A percentile compares a stretch with the other conserved stretches of the same genome.
Evolutionary conservation across 2,329 filamentous ascomycete species (phyloP).

Genomic region (Dothistroma pini): DNA sequence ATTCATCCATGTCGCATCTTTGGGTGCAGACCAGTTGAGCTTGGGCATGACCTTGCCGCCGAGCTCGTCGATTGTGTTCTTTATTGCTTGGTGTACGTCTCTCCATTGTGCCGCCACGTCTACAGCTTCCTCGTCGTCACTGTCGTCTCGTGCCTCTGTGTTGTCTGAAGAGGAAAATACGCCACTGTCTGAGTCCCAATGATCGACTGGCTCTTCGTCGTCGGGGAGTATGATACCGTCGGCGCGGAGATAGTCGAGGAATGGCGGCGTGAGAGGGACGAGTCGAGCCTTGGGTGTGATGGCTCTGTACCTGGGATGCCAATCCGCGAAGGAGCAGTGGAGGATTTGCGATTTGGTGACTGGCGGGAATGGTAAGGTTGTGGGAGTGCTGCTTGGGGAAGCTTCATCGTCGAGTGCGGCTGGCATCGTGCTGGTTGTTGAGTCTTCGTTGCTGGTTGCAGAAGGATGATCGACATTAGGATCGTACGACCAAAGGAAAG

Average conservation of each 20-base stretch:
- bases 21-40: slow-evolving; percentile 95
- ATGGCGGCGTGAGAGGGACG: slow-evolving; percentile 69
- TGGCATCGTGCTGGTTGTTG: slow-evolving; percentile 14
- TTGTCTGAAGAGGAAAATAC: slow-evolving; percentile 45
- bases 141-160: slow-evolving; percentile 1
- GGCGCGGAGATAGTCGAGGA: slow-evolving; percentile 81
- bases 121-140: slow-evolving; percentile 33
- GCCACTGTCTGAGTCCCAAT: slow-evolving; percentile 52
- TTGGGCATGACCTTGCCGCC: slow-evolving; percentile 88
- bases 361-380: slow-evolving; percentile 68
- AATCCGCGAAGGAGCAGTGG: slow-evolving; percentile 89
- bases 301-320: slow-evolving; percentile 80
- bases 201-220: slow-evolving; percentile 36
- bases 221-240: slow-evolving; percentile 89
- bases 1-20: slow-evolving; percentile 91
- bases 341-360: slow-evolving; percentile 83
- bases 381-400: neutral
- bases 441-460: neutral
- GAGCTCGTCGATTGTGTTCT: slow-evolving; percentile 70
- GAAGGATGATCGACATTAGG: neutral
- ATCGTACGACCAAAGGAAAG: neutral
- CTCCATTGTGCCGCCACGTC: slow-evolving; percentile 53
- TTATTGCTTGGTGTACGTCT: slow-evolving; percentile 73
- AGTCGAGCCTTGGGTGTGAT: slow-evolving; percentile 82
- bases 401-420: slow-evolving; percentile 17